phyloP scores from a whole-genome alignment of 495 filamentous ascomycete species.

The Penicillium cataractarum region DNA sequence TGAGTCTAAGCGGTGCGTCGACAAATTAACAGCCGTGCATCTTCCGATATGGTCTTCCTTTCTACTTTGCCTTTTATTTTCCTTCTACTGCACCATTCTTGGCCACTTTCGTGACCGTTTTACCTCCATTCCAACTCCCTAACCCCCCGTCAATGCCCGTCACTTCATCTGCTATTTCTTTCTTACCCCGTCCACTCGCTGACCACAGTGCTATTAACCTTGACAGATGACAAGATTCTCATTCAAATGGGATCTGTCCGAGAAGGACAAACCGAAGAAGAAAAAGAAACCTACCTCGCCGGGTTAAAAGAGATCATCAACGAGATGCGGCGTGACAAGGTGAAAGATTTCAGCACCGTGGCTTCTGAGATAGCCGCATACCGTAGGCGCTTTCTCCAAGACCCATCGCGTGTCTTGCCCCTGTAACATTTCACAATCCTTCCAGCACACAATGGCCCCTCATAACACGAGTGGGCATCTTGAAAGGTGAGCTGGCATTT shows the following conservation, averaged over 20 bases:
- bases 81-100: constrained; percentile 12
- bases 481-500: constrained; percentile 42
- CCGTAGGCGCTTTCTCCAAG: constrained; percentile 69
- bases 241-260: constrained; percentile 74
- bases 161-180: constrained; percentile 15
- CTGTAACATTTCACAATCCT: constrained; percentile 40
- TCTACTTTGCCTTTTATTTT: constrained; percentile 17
- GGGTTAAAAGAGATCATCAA: constrained; percentile 78
- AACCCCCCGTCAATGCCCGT: not conserved
- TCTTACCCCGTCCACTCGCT: constrained; percentile 55
- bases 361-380: constrained; percentile 81
- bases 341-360: constrained; percentile 80
- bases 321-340: constrained; percentile 70
- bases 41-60: constrained; percentile 20
- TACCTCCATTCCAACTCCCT: constrained; percentile 20
- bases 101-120: constrained; percentile 12
- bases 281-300: constrained; percentile 70
- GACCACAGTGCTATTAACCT: constrained; percentile 59
- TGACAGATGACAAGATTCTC: constrained; percentile 83
- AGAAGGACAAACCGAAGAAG: constrained; percentile 70
- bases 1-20: constrained; percentile 82
- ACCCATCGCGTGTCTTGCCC: constrained; percentile 52
- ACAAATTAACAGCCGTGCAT: constrained; percentile 41
- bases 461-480: constrained; percentile 7
- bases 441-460: not conserved